phyloP scores from a whole-genome alignment of 139 green algal genomes.

The Picochlorum sp. region DNA sequence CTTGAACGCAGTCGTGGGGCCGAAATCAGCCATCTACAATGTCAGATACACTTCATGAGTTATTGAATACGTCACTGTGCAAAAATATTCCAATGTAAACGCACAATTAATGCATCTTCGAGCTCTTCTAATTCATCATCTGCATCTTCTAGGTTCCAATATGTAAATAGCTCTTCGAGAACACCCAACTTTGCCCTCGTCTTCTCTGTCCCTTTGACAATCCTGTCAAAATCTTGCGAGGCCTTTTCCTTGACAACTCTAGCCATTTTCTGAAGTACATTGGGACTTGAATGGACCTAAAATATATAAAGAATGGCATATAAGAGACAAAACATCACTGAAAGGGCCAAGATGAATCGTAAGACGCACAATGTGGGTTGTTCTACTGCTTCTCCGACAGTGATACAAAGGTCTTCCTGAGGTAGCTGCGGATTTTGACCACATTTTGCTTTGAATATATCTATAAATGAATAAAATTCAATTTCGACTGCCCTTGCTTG shows the following conservation, averaged over 20 bases:
- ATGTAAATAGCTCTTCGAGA: constrained; percentile 87
- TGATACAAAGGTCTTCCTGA: no score
- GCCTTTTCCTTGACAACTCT: constrained; percentile 90
- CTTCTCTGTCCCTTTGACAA: constrained; percentile 86
- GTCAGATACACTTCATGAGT: neutral
- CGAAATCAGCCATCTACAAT: constrained; percentile 77
- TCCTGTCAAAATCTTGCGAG: constrained; percentile 66
- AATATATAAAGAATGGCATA: neutral
- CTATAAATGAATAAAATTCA: neutral
- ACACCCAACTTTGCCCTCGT: constrained; percentile 83
- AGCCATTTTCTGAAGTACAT: constrained; percentile 57
- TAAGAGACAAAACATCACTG: neutral
- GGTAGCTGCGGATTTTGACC: neutral
- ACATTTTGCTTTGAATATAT: neutral
- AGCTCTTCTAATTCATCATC: constrained; percentile 88
- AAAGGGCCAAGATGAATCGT: neutral
- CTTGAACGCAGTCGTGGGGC: constrained; percentile 73
- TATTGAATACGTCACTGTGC: neutral
- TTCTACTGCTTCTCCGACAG: no score
- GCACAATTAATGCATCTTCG: constrained; percentile 84
- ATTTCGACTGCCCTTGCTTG: neutral
- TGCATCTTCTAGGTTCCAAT: constrained; percentile 88
- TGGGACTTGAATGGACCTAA: constrained; percentile 1
- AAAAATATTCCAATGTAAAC: constrained; percentile 2
- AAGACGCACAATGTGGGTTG: no score